Conservation (phyloP, 1,284 basidiomycete species). For the Sparassis latifolia region DNA sequence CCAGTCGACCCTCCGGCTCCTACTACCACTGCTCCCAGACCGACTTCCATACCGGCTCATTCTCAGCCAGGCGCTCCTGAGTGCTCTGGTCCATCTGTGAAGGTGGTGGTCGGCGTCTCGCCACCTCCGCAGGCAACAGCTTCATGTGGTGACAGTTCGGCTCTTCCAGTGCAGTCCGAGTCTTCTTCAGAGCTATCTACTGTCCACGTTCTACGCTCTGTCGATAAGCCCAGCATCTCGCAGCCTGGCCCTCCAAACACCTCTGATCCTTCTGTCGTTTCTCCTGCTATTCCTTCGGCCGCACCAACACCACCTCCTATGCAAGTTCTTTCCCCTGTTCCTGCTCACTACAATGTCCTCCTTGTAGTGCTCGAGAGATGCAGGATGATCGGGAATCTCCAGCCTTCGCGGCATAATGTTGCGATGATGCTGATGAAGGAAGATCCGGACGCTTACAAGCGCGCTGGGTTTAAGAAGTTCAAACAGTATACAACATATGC, state of each 20-base stretch:
- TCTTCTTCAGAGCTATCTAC: too few species aligned
- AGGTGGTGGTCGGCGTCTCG: too few species aligned
- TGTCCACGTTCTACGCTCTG: too few species aligned
- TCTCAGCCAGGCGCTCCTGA: too few species aligned
- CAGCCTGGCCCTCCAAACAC: not conserved
- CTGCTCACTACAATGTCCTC: not conserved
- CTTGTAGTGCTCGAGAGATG: not conserved
- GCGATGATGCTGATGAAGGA: conserved; percentile 30
- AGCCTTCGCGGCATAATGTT: conserved; percentile 35
- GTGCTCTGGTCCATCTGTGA: too few species aligned
- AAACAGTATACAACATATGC: conserved; percentile 40
- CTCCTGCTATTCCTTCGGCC: not conserved
- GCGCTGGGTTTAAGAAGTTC: conserved; percentile 38
- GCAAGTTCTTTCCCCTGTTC: not conserved
- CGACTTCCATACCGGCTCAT: too few species aligned
- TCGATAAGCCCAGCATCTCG: not conserved
- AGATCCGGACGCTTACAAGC: conserved; percentile 34
- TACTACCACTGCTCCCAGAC: too few species aligned
- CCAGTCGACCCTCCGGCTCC: too few species aligned
- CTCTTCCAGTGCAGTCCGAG: too few species aligned
- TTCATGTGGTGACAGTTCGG: too few species aligned
- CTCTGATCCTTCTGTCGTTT: not conserved
- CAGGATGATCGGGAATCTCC: conserved; percentile 17
- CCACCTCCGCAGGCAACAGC: too few species aligned
- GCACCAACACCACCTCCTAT: not conserved